Percentiles rank a stretch among this genome's conserved stretches.
These are phyloP conservation scores for Candida sanyiensis DNA, from an alignment of 805 yeast species.

Conservation along the genomic window DNA sequence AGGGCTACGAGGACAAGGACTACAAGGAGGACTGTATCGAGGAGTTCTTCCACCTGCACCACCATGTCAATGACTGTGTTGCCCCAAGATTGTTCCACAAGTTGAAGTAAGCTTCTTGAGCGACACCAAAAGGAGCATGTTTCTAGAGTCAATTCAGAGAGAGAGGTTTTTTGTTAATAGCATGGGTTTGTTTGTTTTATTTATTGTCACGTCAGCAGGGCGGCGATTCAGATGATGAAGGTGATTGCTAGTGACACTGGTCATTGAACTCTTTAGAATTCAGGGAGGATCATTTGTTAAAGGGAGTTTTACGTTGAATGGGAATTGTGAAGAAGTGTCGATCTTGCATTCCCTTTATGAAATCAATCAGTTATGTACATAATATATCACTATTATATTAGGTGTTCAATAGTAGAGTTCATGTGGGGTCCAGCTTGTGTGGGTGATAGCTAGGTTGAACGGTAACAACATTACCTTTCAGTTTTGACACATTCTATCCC, in stretches of 20 bases:
- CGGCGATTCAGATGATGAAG: background rate
- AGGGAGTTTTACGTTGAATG: background rate
- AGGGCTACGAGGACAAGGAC: conserved; percentile 69
- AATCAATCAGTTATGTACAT: conserved; percentile 13
- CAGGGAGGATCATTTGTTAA: background rate
- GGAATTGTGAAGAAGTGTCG: conserved; percentile 3
- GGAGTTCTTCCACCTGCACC: conserved; percentile 96
- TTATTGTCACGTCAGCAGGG: conserved; percentile 1
- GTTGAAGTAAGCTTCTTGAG: conserved; percentile 51
- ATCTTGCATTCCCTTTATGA: conserved; percentile 5
- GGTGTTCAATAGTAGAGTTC: background rate
- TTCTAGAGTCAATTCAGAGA: background rate
- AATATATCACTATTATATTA: conserved; percentile 6
- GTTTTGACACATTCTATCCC: background rate
- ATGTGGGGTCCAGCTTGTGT: background rate
- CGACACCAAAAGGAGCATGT: background rate
- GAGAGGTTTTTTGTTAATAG: conserved; percentile 2
- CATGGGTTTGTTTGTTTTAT: conserved; percentile 5
- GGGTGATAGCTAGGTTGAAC: too few relatives aligned
- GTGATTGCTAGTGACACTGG: background rate
- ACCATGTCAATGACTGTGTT: conserved; percentile 85
- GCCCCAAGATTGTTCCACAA: conserved; percentile 85
- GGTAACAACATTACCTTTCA: too few relatives aligned
- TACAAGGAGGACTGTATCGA: conserved; percentile 97
- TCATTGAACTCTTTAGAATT: background rate